Evolutionary conservation across 176 grass and related monocot species (phyloP).

Genomic region (Eleusine indica): DNA sequence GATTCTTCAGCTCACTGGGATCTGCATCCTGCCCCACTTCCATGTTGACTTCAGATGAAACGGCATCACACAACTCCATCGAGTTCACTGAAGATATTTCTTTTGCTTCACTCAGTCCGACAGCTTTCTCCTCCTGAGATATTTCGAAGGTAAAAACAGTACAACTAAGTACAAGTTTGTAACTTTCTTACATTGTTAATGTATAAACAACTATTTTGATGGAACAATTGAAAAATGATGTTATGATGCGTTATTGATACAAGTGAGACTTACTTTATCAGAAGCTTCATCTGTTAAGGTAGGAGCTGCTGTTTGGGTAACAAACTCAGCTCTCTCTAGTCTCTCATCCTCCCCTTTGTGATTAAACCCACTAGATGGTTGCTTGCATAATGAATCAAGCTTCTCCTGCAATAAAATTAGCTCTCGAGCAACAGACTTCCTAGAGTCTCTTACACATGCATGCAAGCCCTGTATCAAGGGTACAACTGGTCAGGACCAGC

Average conservation of each 20-base stretch:
- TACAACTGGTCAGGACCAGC: conserved; percentile 28
- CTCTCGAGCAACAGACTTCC: conserved; percentile 72
- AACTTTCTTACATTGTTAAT: background rate
- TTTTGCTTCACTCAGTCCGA: background rate
- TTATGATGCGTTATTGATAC: background rate
- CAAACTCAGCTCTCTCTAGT: background rate
- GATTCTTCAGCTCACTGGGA: conserved; percentile 2
- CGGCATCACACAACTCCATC: background rate
- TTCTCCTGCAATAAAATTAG: conserved; percentile 74
- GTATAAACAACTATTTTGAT: background rate
- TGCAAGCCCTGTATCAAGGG: conserved; percentile 57
- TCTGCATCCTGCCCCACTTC: background rate
- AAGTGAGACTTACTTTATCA: conserved; percentile 29
- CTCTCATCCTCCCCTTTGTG: conserved; percentile 11
- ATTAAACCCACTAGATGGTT: conserved; percentile 17
- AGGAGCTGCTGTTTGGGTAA: background rate
- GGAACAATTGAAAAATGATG: background rate
- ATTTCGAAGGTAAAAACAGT: background rate
- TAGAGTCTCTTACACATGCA: conserved; percentile 65
- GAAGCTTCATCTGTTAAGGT: conserved; percentile 23
- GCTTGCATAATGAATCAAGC: conserved; percentile 54
- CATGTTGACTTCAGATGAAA: conserved; percentile 2
- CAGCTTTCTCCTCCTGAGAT: background rate
- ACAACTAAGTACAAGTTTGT: background rate
- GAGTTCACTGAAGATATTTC: background rate